phyloP scores from a whole-genome alignment of 2,329 filamentous ascomycete species.

The Phyllosticta paracitricarpa region DNA sequence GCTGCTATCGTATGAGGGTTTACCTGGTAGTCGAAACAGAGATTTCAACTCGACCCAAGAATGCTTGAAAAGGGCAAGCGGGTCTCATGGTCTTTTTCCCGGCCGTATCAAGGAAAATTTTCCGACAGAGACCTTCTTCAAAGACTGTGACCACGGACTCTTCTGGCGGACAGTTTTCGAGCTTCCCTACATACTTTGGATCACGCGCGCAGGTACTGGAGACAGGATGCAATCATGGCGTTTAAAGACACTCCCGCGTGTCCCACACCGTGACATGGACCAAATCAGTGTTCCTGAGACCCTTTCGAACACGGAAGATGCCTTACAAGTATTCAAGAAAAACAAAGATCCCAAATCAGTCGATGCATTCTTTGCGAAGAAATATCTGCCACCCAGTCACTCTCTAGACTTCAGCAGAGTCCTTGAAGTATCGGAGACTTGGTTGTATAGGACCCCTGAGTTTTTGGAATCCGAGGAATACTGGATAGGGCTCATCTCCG shows the following conservation, averaged over 20 bases:
- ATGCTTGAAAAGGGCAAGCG: background rate
- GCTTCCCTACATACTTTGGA: slow-evolving; percentile 7
- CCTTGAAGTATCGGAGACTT: no score
- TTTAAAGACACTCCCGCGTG: no score
- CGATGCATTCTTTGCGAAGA: background rate
- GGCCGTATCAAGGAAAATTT: background rate
- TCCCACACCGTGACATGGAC: no score
- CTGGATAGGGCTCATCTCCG: no score
- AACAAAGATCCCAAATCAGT: background rate
- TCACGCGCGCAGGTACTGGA: background rate
- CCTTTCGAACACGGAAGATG: background rate
- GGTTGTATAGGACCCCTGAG: no score
- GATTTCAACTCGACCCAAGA: background rate
- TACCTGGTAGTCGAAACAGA: no score
- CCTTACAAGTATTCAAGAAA: background rate
- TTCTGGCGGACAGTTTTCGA: slow-evolving; percentile 11
- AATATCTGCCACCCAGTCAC: no score
- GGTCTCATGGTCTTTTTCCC: background rate
- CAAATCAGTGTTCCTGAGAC: background rate
- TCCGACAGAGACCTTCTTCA: background rate
- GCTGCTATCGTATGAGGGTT: background rate
- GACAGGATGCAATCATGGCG: background rate
- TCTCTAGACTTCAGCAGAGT: no score
- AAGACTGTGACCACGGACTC: background rate
- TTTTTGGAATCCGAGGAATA: no score